Evolutionary conservation across 2,329 filamentous ascomycete genomes (phyloP), one percentile per base, ranked within the genome.

Genomic region (Berkeleyomyces rouxiae): DNA sequence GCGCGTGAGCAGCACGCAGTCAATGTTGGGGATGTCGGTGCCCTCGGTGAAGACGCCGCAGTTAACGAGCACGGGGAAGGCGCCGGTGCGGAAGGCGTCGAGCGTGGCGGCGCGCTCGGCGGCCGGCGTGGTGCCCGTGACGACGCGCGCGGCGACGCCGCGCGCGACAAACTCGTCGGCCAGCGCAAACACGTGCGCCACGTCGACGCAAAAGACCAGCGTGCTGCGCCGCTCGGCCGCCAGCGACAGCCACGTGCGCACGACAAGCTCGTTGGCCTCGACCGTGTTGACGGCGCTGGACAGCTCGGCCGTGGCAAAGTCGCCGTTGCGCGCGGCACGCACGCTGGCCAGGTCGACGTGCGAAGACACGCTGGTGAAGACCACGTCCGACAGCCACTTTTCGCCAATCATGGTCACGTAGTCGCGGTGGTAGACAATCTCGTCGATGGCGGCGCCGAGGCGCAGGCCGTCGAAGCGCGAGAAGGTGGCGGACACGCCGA

Each of bases 11-110:
- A 99, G 71, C 33, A 99, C 82, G 70, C 93, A 97, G 74, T 99
- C 93, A 67, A 99, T 88, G 71, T 95, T 96, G 4, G 95, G 93
- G 40, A 99, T 96, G 70, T 99, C 93, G 0, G 93, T 99, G 1
- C 93, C 93, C 75, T 99, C 93, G 0, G 92, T 97, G 70, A 96
- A 97, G 47, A 99, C 88, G 7, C 91, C 91, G 70, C 93, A 97
- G 71, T 99, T 99, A 60, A 99, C 75, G 11, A 99, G 79, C 0
- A 99, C 89, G 0, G 90, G 89, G 66, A 88, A 97, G 23, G 44
- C 31, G 6, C 84, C 81, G 1, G 76, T 79, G 67, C 81, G 87
- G 73, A 99, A 99, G 2, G 82, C 82, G 40, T 88, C 84, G 1
- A 99, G 78, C 0, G 82, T 82, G 59, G 86, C 78, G 59, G 82